Evolutionary conservation across 495 filamentous ascomycete genomes (phyloP), one percentile per base, ranked within the genome.

Genomic region (Evernia prunastri): DNA sequence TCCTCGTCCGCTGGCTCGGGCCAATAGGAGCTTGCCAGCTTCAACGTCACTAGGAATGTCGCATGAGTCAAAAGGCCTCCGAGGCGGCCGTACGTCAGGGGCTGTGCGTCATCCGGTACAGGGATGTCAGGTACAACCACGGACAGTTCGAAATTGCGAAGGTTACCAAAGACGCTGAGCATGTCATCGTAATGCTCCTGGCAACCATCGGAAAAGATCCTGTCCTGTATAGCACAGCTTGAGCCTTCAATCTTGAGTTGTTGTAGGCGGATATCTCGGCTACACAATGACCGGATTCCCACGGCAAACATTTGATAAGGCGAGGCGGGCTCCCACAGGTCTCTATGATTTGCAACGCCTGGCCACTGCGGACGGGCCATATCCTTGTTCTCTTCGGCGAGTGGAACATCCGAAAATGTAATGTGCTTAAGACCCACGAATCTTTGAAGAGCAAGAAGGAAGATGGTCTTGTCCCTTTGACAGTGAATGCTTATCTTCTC

Each of bases 11-110:
- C 15, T 54, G 29, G 29, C 29, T 35, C 51, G 20, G 51, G 51
- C 51, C 27, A 54, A 54, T 33, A 54, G 27, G 51, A 54, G 29
- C 51, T 54, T 33, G 27, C 51, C 51, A 54, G 29, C 51, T 54
- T 54, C 15, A 54, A 33, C 11, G 27, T 54, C 15, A 11, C 0
- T 54, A 54, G 29, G 5, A 6, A 23, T 31, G 27, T 54, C 5
- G 51, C 51, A 3, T 33, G 51, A 29, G 27, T 33, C 51, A 54
- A 54, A 31, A 54, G 51, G 4, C 25, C 51, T 33, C 51, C 27
- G 27, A 54, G 51, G 4, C 15, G 15, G 29, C 51, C 51, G 29
- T 33, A 54, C 1, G 27, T 54, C 51, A 33, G 8, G 0, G 27
- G 3, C 20, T 53, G 27, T 33, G 51, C 15, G 29, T 54, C 51